These are phyloP conservation scores for Grosmannia serpens DNA, from an alignment of 2,329 filamentous ascomycete species.

Conservation along the genomic window DNA sequence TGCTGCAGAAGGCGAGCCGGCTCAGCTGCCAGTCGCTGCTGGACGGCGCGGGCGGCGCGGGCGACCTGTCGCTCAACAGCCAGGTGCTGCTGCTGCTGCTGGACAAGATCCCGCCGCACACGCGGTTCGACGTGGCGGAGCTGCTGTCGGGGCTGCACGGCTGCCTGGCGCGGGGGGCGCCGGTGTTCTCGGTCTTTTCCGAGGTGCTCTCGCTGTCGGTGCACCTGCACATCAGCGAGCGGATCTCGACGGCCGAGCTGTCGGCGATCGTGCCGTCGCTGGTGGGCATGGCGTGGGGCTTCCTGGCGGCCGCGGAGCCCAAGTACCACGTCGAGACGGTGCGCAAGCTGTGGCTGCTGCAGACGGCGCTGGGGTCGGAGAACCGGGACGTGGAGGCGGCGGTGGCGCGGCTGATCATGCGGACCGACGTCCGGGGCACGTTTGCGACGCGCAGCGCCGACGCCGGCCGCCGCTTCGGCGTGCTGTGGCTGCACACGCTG, in stretches of 20 bases:
- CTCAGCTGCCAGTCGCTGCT: slow-evolving; percentile 37
- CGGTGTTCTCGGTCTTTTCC: slow-evolving; percentile 44
- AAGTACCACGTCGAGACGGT: slow-evolving; percentile 94
- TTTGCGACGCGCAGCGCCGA: slow-evolving; percentile 42
- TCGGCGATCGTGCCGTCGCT: slow-evolving; percentile 56
- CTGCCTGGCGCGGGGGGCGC: slow-evolving; percentile 26
- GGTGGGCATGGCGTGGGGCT: slow-evolving; percentile 64
- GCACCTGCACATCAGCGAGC: slow-evolving; percentile 41
- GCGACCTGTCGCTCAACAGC: slow-evolving; percentile 43
- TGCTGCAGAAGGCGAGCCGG: slow-evolving; percentile 48
- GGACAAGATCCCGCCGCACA: slow-evolving; percentile 36
- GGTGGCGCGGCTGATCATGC: slow-evolving; percentile 57
- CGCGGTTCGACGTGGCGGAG: slow-evolving; percentile 31
- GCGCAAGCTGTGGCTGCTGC: slow-evolving; percentile 74
- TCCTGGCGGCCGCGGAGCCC: slow-evolving; percentile 68
- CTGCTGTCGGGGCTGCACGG: slow-evolving; percentile 39
- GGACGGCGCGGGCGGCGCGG: slow-evolving; percentile 22
- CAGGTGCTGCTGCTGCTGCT: slow-evolving; percentile 48
- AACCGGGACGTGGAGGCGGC: slow-evolving; percentile 72
- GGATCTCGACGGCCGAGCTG: slow-evolving; percentile 39
- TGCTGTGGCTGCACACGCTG: slow-evolving; percentile 72
- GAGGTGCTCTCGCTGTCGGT: slow-evolving; percentile 47
- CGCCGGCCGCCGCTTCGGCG: slow-evolving; percentile 56
- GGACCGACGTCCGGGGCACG: slow-evolving; percentile 33
- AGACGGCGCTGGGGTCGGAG: slow-evolving; percentile 54